phyloP scores from a whole-genome alignment of 306 rosid species.

The Mimosa pudica region DNA sequence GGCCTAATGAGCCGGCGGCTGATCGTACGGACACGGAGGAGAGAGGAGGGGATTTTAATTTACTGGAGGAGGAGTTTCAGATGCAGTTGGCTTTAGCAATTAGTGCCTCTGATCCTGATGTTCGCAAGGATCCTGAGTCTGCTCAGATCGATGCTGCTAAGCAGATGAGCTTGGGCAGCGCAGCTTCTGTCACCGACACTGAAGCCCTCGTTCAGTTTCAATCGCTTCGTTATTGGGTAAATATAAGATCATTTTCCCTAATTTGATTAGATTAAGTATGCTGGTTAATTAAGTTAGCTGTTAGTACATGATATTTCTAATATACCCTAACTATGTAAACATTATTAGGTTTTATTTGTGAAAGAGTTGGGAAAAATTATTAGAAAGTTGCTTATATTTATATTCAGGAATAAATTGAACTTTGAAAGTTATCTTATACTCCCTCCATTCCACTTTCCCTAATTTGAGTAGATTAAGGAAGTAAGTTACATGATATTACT shows the following conservation, averaged over 20 bases:
- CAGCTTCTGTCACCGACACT: slow-evolving; percentile 54
- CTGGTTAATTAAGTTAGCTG: too few relatives aligned
- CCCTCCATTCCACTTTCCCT: too few relatives aligned
- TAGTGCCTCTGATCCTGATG: slow-evolving; percentile 90
- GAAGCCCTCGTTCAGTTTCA: slow-evolving; percentile 63
- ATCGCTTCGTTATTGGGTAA: slow-evolving; percentile 86
- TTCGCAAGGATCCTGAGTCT: slow-evolving; percentile 70
- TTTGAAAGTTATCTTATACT: too few relatives aligned
- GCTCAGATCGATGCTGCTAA: slow-evolving; percentile 99
- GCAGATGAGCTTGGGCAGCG: slow-evolving; percentile 92
- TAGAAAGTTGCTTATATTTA: too few relatives aligned
- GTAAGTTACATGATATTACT: too few relatives aligned
- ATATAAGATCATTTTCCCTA: not conserved
- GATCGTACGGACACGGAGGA: slow-evolving; percentile 44
- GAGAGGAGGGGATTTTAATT: slow-evolving; percentile 54
- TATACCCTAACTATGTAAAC: too few relatives aligned
- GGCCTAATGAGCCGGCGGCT: slow-evolving; percentile 43
- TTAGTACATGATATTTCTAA: too few relatives aligned
- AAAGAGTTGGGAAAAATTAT: too few relatives aligned
- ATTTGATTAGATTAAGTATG: too few relatives aligned
- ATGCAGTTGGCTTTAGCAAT: slow-evolving; percentile 94
- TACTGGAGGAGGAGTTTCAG: slow-evolving; percentile 95
- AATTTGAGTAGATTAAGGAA: too few relatives aligned
- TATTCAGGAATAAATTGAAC: too few relatives aligned
- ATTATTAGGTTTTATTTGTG: too few relatives aligned